phyloP scores from a whole-genome alignment of 2,329 filamentous ascomycete genomes.

The Venturia effusa region DNA sequence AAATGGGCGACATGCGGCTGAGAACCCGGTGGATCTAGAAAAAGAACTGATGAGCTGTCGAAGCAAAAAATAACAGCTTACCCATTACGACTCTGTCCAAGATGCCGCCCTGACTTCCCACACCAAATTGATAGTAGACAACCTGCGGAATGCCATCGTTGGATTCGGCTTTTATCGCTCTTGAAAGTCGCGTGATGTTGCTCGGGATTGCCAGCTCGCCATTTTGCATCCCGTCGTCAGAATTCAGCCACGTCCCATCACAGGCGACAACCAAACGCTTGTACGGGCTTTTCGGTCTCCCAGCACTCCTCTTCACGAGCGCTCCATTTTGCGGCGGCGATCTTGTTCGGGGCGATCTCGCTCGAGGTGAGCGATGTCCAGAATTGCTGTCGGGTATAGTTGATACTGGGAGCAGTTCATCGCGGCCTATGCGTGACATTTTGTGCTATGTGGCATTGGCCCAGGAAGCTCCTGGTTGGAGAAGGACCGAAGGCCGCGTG shows the following conservation, averaged over 20 bases:
- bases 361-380: neutral
- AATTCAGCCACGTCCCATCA: constrained; percentile 37
- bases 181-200: constrained; percentile 39
- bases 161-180: constrained; percentile 38
- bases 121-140: constrained; percentile 39
- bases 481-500: neutral
- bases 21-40: neutral
- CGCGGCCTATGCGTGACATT: neutral
- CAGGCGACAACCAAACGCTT: neutral
- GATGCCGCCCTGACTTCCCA: constrained; percentile 34
- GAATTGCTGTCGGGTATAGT: neutral
- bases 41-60: neutral
- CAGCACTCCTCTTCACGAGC: neutral
- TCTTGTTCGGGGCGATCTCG: neutral
- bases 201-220: constrained; percentile 33
- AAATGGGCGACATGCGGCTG: neutral
- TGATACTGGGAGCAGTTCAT: neutral
- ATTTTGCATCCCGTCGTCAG: constrained; percentile 35
- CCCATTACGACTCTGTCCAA: constrained; percentile 30
- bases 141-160: constrained; percentile 39
- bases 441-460: neutral
- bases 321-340: neutral
- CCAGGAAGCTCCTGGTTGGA: neutral
- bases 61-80: constrained; percentile 12
- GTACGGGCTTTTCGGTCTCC: neutral